Base-by-base conservation (phyloP, 768 basidiomycete genomes). In the Naematelia encephala region DNA sequence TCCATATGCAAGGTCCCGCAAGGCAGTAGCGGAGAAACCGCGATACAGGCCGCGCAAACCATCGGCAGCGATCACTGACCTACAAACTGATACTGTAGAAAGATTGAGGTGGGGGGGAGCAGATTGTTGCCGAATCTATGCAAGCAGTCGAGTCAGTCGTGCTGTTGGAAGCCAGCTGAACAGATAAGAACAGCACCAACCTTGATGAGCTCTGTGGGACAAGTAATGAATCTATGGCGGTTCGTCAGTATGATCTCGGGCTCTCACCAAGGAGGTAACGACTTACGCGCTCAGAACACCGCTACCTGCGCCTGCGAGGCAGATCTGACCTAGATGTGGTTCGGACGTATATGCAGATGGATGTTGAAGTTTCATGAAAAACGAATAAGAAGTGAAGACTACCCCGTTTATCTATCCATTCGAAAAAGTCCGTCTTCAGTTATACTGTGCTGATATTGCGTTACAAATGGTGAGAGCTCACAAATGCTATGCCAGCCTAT, bases 181-280 rank as follows among this genome's bases (percentile, higher is more conserved):
- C n/a, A 39, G 34, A 39, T 39, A 39, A 5, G 11, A 11, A 16
- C 64, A 89, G 87, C 11, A 29, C 87, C 83, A 73, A 92, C 90
- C 80, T 94, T 94, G 78, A 94, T 81, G 1, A 92, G 82, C 63
- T 94, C 92, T 5, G 86, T 88, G 0, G 91, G 91, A 1, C 88
- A 86, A 1, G 89, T 88, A 56, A 93, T 76, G 10, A 89, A 64
- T 4, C 89, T 90, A 30, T 19, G 46, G 5, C 25, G 47, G 19
- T 42, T 42, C 52, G n/a, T n/a, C n/a, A n/a, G n/a, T n/a, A n/a
- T n/a, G n/a, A n/a, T n/a, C n/a, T n/a, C n/a, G n/a, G n/a, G n/a
- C n/a, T n/a, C n/a, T n/a, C n/a, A n/a, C n/a, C n/a, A n/a, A 28
- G 11, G 8, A 13, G 19, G 23, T 10, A 21, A 19, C 30, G 39